These are phyloP conservation scores for Cladosporium halotolerans DNA, from an alignment of 2,329 filamentous ascomycete genomes.

Conservation along the genomic window DNA sequence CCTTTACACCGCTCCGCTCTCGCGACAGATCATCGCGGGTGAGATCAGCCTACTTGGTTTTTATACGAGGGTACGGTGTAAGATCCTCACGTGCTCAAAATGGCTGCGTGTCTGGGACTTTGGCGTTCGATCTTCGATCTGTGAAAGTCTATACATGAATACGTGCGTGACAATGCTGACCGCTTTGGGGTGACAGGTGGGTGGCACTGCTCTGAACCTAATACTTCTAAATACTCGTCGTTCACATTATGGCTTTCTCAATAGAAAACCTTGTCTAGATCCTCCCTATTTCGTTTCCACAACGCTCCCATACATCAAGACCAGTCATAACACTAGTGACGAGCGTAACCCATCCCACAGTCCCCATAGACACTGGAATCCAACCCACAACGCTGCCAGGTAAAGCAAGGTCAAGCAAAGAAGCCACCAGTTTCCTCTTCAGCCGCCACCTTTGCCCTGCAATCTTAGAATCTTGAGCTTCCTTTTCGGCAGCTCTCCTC, in stretches of 20 bases:
- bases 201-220: no score
- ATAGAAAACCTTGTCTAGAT: background rate
- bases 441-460: background rate
- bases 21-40: no score
- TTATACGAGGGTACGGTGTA: no score
- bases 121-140: no score
- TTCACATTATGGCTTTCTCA: no score
- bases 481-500: background rate
- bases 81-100: no score
- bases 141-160: no score
- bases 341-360: background rate
- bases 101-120: no score
- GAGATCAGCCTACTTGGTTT: no score
- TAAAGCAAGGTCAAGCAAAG: background rate
- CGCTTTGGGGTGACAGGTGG: no score
- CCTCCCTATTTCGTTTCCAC: background rate
- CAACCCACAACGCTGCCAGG: conserved; percentile 3
- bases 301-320: conserved; percentile 4
- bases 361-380: background rate
- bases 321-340: background rate
- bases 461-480: background rate
- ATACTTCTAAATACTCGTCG: no score
- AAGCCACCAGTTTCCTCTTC: background rate
- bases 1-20: background rate
- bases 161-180: no score